Evolutionary conservation across 345 rosid species (phyloP).

Genomic region (Gossypium bickii): DNA sequence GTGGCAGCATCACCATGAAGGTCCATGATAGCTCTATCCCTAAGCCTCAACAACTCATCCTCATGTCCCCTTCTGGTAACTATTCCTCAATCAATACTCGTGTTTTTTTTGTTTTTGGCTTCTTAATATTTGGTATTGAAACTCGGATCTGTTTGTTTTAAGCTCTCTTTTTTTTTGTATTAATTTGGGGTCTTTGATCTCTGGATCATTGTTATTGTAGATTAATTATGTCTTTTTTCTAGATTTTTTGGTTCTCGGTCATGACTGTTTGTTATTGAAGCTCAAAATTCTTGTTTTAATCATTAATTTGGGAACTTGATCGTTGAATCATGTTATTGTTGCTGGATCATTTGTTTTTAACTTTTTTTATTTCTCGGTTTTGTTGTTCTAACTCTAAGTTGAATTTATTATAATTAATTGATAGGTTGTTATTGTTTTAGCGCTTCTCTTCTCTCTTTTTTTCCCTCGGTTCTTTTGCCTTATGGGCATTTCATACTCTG

Average conservation of each 20-base stretch:
- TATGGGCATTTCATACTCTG: neutral
- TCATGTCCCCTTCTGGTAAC: conserved; percentile 96
- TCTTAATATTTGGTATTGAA: conserved; percentile 8
- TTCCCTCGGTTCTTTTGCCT: neutral
- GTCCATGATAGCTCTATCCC: conserved; percentile 78
- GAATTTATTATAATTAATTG: neutral
- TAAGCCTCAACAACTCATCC: conserved; percentile 62
- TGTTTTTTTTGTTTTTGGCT: neutral
- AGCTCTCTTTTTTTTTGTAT: neutral
- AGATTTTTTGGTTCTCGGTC: neutral
- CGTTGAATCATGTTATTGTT: neutral
- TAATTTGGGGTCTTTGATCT: neutral
- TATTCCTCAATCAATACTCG: neutral
- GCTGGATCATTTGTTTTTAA: neutral
- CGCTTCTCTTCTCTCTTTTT: neutral
- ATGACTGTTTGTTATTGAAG: neutral
- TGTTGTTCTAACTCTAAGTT: neutral
- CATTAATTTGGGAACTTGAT: neutral
- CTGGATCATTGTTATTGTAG: neutral
- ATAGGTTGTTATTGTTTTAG: neutral
- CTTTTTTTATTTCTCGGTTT: conserved; percentile 4
- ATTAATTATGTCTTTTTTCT: neutral
- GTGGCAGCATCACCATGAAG: conserved; percentile 86
- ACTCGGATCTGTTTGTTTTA: neutral
- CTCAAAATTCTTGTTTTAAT: neutral